Evolutionary conservation across 345 rosid species (phyloP), one percentile per base, ranked within the genome.

Genomic region (Abelmoschus esculentus): DNA sequence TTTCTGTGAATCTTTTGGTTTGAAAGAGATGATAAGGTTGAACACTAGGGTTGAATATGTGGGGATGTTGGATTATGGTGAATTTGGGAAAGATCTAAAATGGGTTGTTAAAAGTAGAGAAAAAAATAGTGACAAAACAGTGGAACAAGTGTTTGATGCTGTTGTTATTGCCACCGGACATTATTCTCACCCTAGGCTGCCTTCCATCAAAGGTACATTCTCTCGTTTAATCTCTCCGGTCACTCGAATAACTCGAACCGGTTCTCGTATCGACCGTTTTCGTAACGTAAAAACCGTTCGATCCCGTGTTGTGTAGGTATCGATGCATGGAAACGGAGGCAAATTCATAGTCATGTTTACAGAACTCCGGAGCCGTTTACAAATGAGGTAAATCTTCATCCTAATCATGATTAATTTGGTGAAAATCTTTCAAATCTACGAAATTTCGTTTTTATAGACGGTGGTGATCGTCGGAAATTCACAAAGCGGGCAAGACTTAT

Each of bases 161-260:
- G 90, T 93, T 56, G 89, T 93, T 74, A 95, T 93, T 40, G 97
- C 95, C n/a, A 84, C 89, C 42, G 98, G 98, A 1, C 97, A 93
- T 74, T 93, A 89, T 66, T 83, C 98, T 64, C 80, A 85, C 2
- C 98, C 97, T 49, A 84, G 87, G 70, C 54, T 89, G 80, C 93
- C 98, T 40, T 46, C 82, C 72, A 91, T 93, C 62, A 86, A 83
- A 88, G 98, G 98, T 92, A 71, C 13, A 38, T 0, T 38, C 6
- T 57, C 15, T 17, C 22, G 6, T 36, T 36, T 36, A 36, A 6
- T 36, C 40, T 36, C 40, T 36, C 40, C 40, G 40, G 7, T 6
- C 1, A 36, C 40, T 36, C 40, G 40, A 36, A 36, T 36, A 2
- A 36, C n/a, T n/a, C n/a, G n/a, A n/a, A n/a, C n/a, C n/a, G n/a